These are phyloP conservation scores for Claviceps digitariae DNA, from an alignment of 2,329 filamentous ascomycete genomes.

Conservation along the genomic window DNA sequence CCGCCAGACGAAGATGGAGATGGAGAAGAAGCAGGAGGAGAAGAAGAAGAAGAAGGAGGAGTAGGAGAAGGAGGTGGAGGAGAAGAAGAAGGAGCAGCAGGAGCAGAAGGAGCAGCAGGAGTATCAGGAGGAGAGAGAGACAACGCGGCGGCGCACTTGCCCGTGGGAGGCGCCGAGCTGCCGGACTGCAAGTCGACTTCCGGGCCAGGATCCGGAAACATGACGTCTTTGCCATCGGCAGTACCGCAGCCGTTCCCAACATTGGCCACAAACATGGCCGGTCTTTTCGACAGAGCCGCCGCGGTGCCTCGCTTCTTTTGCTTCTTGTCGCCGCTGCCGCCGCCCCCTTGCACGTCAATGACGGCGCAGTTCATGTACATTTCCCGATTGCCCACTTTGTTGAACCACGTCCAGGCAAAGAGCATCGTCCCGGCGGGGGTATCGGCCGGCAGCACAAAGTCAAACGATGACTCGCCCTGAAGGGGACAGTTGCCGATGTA, in stretches of 20 bases:
- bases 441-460: constrained; percentile 40
- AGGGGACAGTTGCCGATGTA: constrained; percentile 23
- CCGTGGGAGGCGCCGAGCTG: neutral
- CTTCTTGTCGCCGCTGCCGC: constrained; percentile 13
- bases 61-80: neutral
- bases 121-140: neutral
- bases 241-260: constrained; percentile 43
- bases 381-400: constrained; percentile 48
- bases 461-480: constrained; percentile 13
- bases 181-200: constrained; percentile 20
- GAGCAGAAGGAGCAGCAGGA: neutral
- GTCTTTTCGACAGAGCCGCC: constrained; percentile 35
- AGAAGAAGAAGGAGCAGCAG: no score
- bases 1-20: neutral
- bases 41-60: neutral
- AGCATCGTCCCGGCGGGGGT: constrained; percentile 36
- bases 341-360: constrained; percentile 32
- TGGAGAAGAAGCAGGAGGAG: neutral
- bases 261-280: constrained; percentile 55
- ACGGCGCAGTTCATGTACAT: constrained; percentile 60
- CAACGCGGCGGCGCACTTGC: neutral
- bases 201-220: constrained; percentile 50
- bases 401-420: constrained; percentile 52
- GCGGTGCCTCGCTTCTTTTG: constrained; percentile 16
- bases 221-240: constrained; percentile 38